phyloP scores from a whole-genome alignment of 2,329 filamentous ascomycete species.

The Colletotrichum acutatum region DNA sequence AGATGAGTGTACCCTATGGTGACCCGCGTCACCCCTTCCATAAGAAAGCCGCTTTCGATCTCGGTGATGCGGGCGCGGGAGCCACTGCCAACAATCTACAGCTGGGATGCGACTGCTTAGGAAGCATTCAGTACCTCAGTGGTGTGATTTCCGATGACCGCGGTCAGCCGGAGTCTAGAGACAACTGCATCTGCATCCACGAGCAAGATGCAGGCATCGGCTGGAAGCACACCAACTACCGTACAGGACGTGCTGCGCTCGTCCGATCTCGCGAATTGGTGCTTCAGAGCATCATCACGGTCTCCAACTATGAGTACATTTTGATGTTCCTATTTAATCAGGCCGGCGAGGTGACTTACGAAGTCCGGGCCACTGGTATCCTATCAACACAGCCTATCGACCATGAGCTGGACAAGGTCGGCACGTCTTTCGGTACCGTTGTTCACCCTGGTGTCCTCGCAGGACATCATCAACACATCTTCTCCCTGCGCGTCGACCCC shows the following conservation, averaged over 20 bases:
- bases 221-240: constrained; percentile 79
- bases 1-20: constrained; percentile 73
- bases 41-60: constrained; percentile 74
- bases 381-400: constrained; percentile 64
- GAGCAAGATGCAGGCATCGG: constrained; percentile 76
- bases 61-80: constrained; percentile 74
- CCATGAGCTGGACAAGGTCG: constrained; percentile 63
- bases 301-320: constrained; percentile 79
- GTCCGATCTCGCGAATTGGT: constrained; percentile 72
- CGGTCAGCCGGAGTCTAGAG: constrained; percentile 63
- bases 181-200: constrained; percentile 75
- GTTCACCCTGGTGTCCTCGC: constrained; percentile 65
- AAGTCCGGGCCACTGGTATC: constrained; percentile 74
- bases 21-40: constrained; percentile 74
- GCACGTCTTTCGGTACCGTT: constrained; percentile 66
- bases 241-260: constrained; percentile 70
- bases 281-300: constrained; percentile 74
- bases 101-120: constrained; percentile 76
- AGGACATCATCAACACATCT: constrained; percentile 78
- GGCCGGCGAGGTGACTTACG: constrained; percentile 68
- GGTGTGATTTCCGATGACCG: constrained; percentile 62
- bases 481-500: constrained; percentile 74
- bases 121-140: constrained; percentile 69
- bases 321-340: constrained; percentile 74
- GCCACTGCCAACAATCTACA: constrained; percentile 73